A percentile compares a stretch with the other conserved stretches of the same genome.
Evolutionary conservation across 306 rosid species (phyloP).

Genomic region (Casuarina glauca): DNA sequence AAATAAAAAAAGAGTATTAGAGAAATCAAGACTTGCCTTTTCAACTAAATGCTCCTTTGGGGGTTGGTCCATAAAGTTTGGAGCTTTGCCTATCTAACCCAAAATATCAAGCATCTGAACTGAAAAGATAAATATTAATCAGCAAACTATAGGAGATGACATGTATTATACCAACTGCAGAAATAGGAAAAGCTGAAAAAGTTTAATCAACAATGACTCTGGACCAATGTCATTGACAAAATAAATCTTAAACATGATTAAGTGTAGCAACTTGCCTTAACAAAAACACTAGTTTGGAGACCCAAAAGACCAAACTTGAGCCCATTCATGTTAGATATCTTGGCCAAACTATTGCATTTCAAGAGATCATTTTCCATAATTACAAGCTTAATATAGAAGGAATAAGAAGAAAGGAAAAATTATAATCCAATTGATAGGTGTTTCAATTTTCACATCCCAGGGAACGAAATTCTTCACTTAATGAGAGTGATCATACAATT

Average conservation of each 20-base stretch:
- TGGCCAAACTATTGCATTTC: neutral
- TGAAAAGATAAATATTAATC: conserved; percentile 31
- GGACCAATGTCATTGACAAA: no score
- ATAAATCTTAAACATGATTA: neutral
- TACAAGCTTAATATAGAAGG: neutral
- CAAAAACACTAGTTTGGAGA: neutral
- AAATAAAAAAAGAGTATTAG: neutral
- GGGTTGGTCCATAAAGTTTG: conserved; percentile 49
- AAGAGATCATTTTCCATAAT: neutral
- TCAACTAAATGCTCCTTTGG: conserved; percentile 80
- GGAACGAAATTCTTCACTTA: neutral
- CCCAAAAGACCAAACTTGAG: neutral
- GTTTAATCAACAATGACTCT: neutral
- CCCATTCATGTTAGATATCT: neutral
- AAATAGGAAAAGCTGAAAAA: neutral
- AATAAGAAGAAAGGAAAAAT: neutral
- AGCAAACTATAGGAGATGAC: neutral
- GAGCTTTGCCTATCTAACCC: conserved; percentile 43
- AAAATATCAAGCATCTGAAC: conserved; percentile 44
- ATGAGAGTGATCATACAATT: neutral
- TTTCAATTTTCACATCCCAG: neutral
- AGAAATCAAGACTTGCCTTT: neutral
- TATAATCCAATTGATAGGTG: neutral
- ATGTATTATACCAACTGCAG: neutral
- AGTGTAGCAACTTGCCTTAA: neutral